A percentile compares a stretch with the other conserved stretches of the same genome.
These are phyloP conservation scores for Verticillium nubilum DNA, from an alignment of 2,329 filamentous ascomycete species.

Conservation along the genomic window DNA sequence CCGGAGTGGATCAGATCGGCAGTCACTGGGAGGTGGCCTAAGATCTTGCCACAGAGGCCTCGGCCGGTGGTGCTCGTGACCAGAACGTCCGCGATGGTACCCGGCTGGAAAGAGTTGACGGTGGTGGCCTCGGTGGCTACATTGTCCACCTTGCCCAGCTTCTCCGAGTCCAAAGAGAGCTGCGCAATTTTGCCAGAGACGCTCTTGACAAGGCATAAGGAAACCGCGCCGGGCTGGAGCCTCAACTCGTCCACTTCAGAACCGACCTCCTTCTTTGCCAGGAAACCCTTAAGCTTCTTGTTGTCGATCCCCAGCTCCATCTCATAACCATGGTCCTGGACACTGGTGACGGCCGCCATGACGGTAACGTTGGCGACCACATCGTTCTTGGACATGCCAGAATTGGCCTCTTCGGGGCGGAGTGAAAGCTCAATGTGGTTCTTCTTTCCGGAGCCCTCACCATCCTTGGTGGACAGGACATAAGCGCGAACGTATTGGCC, in stretches of 20 bases:
- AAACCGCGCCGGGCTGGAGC: constrained; percentile 76
- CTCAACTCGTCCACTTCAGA: constrained; percentile 56
- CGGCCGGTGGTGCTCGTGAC: constrained; percentile 67
- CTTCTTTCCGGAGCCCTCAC: constrained; percentile 57
- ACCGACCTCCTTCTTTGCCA: constrained; percentile 78
- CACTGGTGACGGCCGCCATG: constrained; percentile 82
- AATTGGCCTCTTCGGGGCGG: constrained; percentile 73
- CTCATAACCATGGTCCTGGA: constrained; percentile 92
- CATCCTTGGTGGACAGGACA: constrained; percentile 72
- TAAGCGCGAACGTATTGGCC: constrained; percentile 87
- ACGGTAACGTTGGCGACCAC: constrained; percentile 71
- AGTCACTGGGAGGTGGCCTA: constrained; percentile 86
- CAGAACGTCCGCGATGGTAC: constrained; percentile 82
- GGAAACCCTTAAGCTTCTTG: constrained; percentile 68
- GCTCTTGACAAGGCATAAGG: constrained; percentile 75
- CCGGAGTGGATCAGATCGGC: constrained; percentile 89
- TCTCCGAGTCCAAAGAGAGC: constrained; percentile 68
- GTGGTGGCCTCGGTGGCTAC: constrained; percentile 73
- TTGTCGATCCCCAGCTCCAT: constrained; percentile 83
- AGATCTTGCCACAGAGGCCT: constrained; percentile 83
- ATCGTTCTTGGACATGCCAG: constrained; percentile 65
- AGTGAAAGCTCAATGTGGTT: constrained; percentile 78
- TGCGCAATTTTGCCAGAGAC: constrained; percentile 81
- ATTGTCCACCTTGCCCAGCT: constrained; percentile 61
- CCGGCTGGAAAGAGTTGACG: constrained; percentile 85